Conservation (phyloP, 192 early-diverging fungal genomes). For the Funneliformis geosporum region DNA sequence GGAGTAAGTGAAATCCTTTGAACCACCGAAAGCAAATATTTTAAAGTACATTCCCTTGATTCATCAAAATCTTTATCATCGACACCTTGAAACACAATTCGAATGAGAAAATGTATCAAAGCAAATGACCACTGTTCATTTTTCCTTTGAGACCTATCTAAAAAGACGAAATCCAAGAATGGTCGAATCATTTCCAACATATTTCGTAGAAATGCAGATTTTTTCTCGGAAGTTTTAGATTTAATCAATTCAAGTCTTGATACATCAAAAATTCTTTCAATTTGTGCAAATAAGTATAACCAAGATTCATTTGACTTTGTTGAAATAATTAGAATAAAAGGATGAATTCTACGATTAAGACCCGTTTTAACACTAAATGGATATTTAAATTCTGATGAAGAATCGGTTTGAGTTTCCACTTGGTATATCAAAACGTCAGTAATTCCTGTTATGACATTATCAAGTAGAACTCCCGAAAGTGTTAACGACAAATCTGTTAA, state of each 20-base stretch:
- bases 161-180: constrained; percentile 5
- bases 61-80: neutral
- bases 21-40: constrained; percentile 12
- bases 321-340: neutral
- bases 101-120: neutral
- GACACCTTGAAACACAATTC: neutral
- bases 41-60: neutral
- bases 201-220: neutral
- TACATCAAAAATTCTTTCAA: constrained; percentile 16
- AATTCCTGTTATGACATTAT: constrained; percentile 13
- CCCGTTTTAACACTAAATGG: neutral
- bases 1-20: neutral
- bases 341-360: neutral
- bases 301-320: constrained; percentile 1
- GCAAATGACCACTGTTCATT: neutral
- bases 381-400: constrained; percentile 8
- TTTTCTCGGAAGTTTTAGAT: neutral
- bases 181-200: constrained; percentile 9
- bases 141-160: neutral
- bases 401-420: neutral
- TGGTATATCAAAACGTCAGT: constrained; percentile 1
- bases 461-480: neutral
- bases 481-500: neutral
- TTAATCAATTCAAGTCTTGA: constrained; percentile 5
- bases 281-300: neutral